Base-by-base conservation (phyloP, 2,329 filamentous ascomycete species). In the Ophiostoma quercus region DNA sequence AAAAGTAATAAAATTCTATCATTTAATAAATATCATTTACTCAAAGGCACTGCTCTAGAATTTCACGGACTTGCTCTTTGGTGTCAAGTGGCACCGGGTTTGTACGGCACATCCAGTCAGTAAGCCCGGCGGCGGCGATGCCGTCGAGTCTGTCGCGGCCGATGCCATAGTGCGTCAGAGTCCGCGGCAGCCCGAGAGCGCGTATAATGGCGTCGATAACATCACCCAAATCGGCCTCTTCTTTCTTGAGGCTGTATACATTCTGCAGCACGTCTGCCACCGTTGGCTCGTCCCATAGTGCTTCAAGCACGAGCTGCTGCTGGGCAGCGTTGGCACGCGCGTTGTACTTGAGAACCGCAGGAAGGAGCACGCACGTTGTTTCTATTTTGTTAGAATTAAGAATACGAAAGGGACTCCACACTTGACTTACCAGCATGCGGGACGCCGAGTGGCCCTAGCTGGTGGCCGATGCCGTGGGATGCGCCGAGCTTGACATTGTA, bases 111-210 rank as follows among this genome's bases (percentile, higher is more conserved):
- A 81, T 84, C 37, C 75, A 75, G 75, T 85, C 83, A 12, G 78
- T 76, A 72, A 85, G 74, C 73, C 79, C 80, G 70, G 80, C 80
- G 69, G 76, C 75, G 1, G 84, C 83, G 68, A 86, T 72, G 16
- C 67, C 74, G 69, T 83, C 80, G 19, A 84, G 75, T 72, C 81
- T 76, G 7, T 84, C 82, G n/a, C 77, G 78, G 2, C 79, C 79
- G 3, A 86, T 79, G 0, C 80, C 78, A 1, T 85, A 81, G 14
- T 82, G 82, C 60, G 77, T 79, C 71, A 86, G 73, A 4, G 78
- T 80, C 67, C 82, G 78, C 62, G 84, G 84, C 80, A 86, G 79
- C 2, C 80, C 84, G 60, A 86, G 74, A 69, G 81, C 80, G 16
- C 79, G 77, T 67, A 86, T 80, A 3, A 86, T 74, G 8, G 76